Percentiles rank a stretch among this genome's conserved stretches.
These are phyloP conservation scores for Xylaria arbuscula DNA, from an alignment of 2,329 filamentous ascomycete species.

Conservation along the genomic window DNA sequence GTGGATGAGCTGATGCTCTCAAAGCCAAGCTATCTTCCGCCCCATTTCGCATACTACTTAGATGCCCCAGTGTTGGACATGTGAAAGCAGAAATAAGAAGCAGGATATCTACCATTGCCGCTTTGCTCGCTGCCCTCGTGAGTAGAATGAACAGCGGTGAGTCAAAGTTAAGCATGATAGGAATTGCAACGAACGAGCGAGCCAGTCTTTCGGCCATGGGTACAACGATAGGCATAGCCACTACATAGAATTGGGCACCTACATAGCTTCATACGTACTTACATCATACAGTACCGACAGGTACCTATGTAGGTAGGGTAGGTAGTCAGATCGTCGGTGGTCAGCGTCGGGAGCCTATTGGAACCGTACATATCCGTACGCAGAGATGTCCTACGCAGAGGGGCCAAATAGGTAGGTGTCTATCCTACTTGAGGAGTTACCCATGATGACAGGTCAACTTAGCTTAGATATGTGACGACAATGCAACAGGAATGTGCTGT, in stretches of 20 bases:
- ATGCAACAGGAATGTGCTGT: not conserved
- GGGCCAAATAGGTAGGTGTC: slow-evolving; percentile 10
- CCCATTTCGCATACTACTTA: slow-evolving; percentile 21
- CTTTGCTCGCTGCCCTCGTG: slow-evolving; percentile 7
- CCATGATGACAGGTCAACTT: slow-evolving; percentile 20
- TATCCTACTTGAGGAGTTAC: not conserved
- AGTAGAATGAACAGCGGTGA: slow-evolving; percentile 32
- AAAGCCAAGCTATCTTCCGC: slow-evolving; percentile 16
- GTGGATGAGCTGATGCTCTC: slow-evolving; percentile 6
- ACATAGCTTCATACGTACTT: slow-evolving; percentile 2
- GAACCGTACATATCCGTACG: slow-evolving; percentile 14
- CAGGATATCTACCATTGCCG: slow-evolving; percentile 13
- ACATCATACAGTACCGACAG: slow-evolving; percentile 22
- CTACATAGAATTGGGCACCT: slow-evolving; percentile 16
- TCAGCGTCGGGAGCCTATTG: slow-evolving; percentile 22
- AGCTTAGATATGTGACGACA: not conserved
- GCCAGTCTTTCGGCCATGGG: slow-evolving; percentile 19
- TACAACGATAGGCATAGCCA: slow-evolving; percentile 18
- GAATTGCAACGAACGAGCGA: slow-evolving; percentile 2
- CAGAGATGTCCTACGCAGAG: not conserved
- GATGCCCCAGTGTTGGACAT: not conserved
- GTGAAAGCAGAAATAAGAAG: slow-evolving; percentile 11
- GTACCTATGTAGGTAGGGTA: slow-evolving; percentile 3
- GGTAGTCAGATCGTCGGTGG: slow-evolving; percentile 23
- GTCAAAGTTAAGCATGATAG: slow-evolving; percentile 12